Evolutionary conservation across 2,329 filamentous ascomycete species (phyloP).

Genomic region (Fusarium stilboides): DNA sequence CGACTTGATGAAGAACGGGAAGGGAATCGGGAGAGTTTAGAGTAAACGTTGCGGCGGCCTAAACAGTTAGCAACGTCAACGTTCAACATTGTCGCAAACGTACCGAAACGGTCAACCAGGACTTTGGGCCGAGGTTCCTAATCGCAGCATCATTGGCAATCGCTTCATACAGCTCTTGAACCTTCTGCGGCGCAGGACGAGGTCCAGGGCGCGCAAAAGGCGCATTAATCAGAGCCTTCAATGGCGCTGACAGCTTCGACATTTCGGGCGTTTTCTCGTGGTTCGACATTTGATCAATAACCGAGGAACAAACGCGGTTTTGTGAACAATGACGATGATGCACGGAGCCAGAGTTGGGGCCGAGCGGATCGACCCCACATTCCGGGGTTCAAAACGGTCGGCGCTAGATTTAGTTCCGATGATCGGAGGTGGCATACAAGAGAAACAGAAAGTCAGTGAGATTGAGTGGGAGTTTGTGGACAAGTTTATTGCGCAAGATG

Average conservation of each 20-base stretch:
- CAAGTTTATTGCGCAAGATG: slow-evolving; percentile 27
- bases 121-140: slow-evolving; percentile 73
- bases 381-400: slow-evolving; percentile 35
- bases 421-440: slow-evolving; percentile 23
- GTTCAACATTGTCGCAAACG: slow-evolving; percentile 19
- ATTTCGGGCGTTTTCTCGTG: slow-evolving; percentile 60
- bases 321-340: slow-evolving; percentile 32
- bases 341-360: slow-evolving; percentile 42
- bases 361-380: slow-evolving; percentile 36
- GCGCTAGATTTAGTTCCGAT: slow-evolving; percentile 41
- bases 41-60: slow-evolving; percentile 87
- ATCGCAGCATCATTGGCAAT: slow-evolving; percentile 74
- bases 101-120: slow-evolving; percentile 79
- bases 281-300: slow-evolving; percentile 34
- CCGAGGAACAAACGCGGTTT: slow-evolving; percentile 34
- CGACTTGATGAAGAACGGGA: slow-evolving; percentile 71
- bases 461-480: background rate
- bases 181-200: slow-evolving; percentile 73
- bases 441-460: slow-evolving; percentile 9
- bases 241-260: slow-evolving; percentile 79
- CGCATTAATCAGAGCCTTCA: slow-evolving; percentile 83
- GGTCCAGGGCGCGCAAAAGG: slow-evolving; percentile 76
- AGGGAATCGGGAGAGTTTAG: slow-evolving; percentile 88
- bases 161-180: slow-evolving; percentile 74
- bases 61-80: slow-evolving; percentile 8